Base-by-base conservation (phyloP, 129 eudicot species). In the Lactuca saligna region DNA sequence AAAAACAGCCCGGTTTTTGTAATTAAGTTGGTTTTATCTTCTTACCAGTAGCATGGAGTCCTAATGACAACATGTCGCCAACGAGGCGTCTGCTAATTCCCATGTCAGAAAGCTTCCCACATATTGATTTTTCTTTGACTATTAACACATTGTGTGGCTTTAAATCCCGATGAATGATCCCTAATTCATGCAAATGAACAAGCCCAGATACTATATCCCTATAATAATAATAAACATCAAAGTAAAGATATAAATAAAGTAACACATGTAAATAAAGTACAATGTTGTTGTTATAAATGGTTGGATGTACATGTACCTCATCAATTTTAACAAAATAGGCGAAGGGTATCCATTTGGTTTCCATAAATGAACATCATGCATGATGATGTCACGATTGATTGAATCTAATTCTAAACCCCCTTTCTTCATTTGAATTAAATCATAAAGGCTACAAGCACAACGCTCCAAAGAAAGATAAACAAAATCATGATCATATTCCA, bases 81-180 rank as follows among this genome's bases (percentile, higher is more conserved):
- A 76, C 85, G 72, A 94, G 96, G 55, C 90, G 90, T 71, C 87
- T 89, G 85, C 97, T 94, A 37, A 94, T 89, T 57, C 99, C 99
- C 99, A 94, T 94, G 74, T 94, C 99, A 42, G 99, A 94, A 54
- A 94, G 90, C 72, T 89, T 94, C 7, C 91, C 96, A 74, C 87
- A 81, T 20, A 83, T 51, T 29, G 76, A 39, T 62, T 64, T 73
- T 53, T 85, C 99, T 69, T 79, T 82, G 34, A 63, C 80, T 76
- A 94, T 89, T 72, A 94, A 71, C 63, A 94, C 95, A 57, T 94
- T 94, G 81, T 91, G 98, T 56, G 98, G 98, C 73, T 91, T 91
- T 69, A 91, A 37, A 65, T 91, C 98, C 32, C 98, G 86, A 66
- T 91, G 98, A 58, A 91, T 81, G 15, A 91, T 91, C 39, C 98